Percentiles rank a stretch among this genome's conserved stretches.
Conservation (phyloP, 768 basidiomycete genomes). For the Hydnomerulius pinastri region DNA sequence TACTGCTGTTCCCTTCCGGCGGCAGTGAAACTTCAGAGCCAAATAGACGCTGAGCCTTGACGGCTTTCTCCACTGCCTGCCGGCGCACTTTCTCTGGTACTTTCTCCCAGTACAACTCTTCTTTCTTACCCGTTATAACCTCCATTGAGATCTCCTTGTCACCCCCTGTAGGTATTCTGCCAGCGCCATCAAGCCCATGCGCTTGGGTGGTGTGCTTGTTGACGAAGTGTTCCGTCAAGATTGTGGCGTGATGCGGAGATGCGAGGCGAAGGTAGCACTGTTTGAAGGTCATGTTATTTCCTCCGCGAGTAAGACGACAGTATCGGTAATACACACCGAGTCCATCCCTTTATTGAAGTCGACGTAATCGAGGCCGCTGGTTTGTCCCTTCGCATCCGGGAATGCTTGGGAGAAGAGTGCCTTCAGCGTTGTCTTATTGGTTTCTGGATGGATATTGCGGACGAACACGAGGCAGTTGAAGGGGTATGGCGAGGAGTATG, state of each 20-base stretch:
- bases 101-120: constrained; percentile 78
- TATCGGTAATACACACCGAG: constrained; percentile 44
- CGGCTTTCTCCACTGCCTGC: constrained; percentile 57
- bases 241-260: constrained; percentile 45
- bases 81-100: constrained; percentile 71
- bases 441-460: constrained; percentile 68
- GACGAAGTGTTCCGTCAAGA: constrained; percentile 48
- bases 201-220: constrained; percentile 41
- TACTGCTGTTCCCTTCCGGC: neutral
- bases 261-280: constrained; percentile 77
- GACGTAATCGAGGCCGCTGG: constrained; percentile 66
- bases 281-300: neutral
- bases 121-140: constrained; percentile 60
- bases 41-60: constrained; percentile 1
- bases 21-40: neutral
- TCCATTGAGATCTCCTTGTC: constrained; percentile 47
- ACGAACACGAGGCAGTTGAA: constrained; percentile 68
- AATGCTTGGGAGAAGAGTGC: constrained; percentile 53
- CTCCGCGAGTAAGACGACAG: too few species aligned
- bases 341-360: constrained; percentile 81
- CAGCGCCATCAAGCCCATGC: constrained; percentile 57
- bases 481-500: constrained; percentile 50
- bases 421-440: constrained; percentile 81
- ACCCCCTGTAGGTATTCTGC: constrained; percentile 25
- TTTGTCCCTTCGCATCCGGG: constrained; percentile 1